Evolutionary conservation across 768 basidiomycete genomes (phyloP), one percentile per base, ranked within the genome.

Genomic region (Kwoniella bestiolae): DNA sequence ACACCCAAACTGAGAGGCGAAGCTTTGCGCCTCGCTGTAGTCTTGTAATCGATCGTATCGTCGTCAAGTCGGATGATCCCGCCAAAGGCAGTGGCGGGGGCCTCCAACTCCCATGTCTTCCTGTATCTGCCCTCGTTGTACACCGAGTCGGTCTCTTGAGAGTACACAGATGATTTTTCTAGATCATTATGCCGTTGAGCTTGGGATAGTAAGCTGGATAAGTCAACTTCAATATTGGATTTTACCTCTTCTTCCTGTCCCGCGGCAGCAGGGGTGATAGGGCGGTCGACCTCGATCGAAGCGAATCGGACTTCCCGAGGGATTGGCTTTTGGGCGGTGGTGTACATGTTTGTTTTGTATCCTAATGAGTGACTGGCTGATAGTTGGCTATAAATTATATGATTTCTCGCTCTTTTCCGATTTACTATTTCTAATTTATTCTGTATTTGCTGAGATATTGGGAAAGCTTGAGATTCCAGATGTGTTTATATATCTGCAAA

Each of bases 121-220:
- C 46, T 60, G 45, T 23, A 44, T 9, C 29, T 3, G 16, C 38
- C 28, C 8, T 44, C 26, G 3, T 23, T 12, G 12, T 14, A 12
- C 11, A 25, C 25, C 11, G 31, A 28, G 14, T 26, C 16, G 21
- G 16, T 45, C 2, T 14, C 5, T 31, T 28, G 25, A 8, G 46
- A 29, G 52, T 21, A 46, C 38, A 25, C 5, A 45, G 11, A 26
- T 46, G 53, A 38, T 47, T 34, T 55, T 1, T 52, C 64, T 25
- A 29, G 56, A 23, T 65, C 41, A 4, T 47, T 31, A 26, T 60
- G 44, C 23, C 31, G 44, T 21, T 66, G 65, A 32, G 65, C 65
- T 26, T 60, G 59, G 41, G 65, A 50, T 12, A 66, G 44, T 23
- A 66, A 25, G 8, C 31, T 49, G 18, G 35, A 49, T 9, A 66